Percentiles rank a stretch among this genome's conserved stretches.
These are phyloP conservation scores for Komagataella kurtzmanii DNA, from an alignment of 805 yeast genomes.

Conservation along the genomic window DNA sequence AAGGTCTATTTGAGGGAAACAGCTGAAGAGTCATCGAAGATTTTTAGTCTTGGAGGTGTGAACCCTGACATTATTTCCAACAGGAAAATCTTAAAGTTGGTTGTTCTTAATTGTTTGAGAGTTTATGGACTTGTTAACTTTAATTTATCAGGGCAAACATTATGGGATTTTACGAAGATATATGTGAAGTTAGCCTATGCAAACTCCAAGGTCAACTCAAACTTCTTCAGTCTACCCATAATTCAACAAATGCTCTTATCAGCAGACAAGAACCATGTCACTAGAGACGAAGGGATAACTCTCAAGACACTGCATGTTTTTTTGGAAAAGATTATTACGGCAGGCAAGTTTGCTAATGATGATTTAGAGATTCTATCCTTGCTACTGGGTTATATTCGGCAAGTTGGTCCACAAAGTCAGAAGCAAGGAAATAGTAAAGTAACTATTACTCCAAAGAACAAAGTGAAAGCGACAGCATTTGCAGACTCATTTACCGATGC, in stretches of 20 bases:
- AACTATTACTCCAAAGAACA: not conserved
- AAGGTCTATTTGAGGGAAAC: slow-evolving; percentile 48
- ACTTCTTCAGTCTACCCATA: slow-evolving; percentile 14
- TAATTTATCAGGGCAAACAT: slow-evolving; percentile 41
- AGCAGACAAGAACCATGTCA: slow-evolving; percentile 8
- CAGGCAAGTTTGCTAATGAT: slow-evolving; percentile 27
- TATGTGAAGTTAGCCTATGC: slow-evolving; percentile 27
- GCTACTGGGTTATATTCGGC: slow-evolving; percentile 27
- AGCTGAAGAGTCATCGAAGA: slow-evolving; percentile 42
- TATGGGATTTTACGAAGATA: slow-evolving; percentile 52
- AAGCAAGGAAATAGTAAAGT: not conserved
- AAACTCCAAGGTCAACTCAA: slow-evolving; percentile 14
- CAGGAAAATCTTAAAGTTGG: slow-evolving; percentile 30
- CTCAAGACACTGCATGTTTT: slow-evolving; percentile 36
- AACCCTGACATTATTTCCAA: slow-evolving; percentile 54
- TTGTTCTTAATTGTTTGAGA: slow-evolving; percentile 37
- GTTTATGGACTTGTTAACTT: slow-evolving; percentile 40
- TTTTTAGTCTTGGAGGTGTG: slow-evolving; percentile 58
- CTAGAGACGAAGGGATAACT: not conserved
- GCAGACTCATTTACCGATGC: slow-evolving; percentile 39
- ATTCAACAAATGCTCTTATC: slow-evolving; percentile 48
- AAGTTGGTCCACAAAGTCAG: slow-evolving; percentile 3
- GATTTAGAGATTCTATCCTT: slow-evolving; percentile 33
- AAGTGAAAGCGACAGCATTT: slow-evolving; percentile 17
- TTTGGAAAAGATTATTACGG: slow-evolving; percentile 30